A percentile compares a stretch with the other conserved stretches of the same genome.
Conservation (phyloP, 2,329 filamentous ascomycete genomes). For the Colletotrichum liriopes region DNA sequence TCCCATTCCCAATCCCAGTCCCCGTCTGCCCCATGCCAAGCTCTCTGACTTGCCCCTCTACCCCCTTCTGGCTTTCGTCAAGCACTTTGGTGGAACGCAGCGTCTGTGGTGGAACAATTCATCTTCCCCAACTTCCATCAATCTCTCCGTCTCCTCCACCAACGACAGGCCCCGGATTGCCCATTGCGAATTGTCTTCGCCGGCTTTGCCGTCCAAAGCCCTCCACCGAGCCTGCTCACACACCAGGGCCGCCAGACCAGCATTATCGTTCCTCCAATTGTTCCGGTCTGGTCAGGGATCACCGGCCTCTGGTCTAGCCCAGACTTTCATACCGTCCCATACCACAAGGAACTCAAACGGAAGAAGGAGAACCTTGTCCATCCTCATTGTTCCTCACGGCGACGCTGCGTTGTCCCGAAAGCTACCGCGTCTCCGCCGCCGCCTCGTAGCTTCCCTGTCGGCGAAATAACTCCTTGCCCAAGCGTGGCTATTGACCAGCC, state of each 20-base stretch:
- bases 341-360: conserved; percentile 1
- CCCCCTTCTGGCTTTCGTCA: conserved; percentile 37
- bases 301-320: conserved; percentile 33
- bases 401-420: conserved; percentile 26
- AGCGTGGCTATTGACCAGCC: conserved; percentile 20
- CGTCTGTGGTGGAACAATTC: conserved; percentile 46
- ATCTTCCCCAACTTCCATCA: conserved; percentile 41
- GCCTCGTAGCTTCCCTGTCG: conserved; percentile 35
- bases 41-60: conserved; percentile 33
- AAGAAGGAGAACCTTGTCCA: background rate
- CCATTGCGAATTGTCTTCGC: conserved; percentile 24
- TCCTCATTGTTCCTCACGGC: conserved; percentile 6
- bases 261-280: conserved; percentile 38
- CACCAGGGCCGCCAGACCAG: conserved; percentile 24
- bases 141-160: conserved; percentile 44
- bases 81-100: conserved; percentile 39
- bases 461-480: conserved; percentile 32
- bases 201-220: conserved; percentile 33
- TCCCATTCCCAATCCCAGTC: conserved; percentile 12
- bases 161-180: conserved; percentile 41
- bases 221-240: conserved; percentile 28
- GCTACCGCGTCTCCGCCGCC: conserved; percentile 16
- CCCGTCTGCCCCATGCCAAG: conserved; percentile 41
- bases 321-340: conserved; percentile 21
- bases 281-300: conserved; percentile 31